These are phyloP conservation scores for Chenopodium album DNA, from an alignment of 148 eudicot genomes.

Conservation along the genomic window DNA sequence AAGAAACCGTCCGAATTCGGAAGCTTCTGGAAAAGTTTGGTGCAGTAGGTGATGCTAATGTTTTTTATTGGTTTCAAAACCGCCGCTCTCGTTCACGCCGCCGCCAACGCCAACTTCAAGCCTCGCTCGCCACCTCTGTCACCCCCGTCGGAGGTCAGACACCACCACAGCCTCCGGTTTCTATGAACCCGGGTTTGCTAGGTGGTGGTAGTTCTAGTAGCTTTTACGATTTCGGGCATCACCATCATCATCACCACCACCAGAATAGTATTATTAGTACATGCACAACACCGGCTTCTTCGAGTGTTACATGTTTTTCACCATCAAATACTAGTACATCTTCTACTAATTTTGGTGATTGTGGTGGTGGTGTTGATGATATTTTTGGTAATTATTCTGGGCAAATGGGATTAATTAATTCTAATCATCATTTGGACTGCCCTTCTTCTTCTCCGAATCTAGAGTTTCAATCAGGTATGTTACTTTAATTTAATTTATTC, in stretches of 20 bases:
- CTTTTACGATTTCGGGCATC: slow-evolving; percentile 17
- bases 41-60: slow-evolving; percentile 85
- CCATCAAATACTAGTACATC: not conserved
- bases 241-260: not conserved
- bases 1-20: slow-evolving; percentile 76
- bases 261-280: slow-evolving; percentile 6
- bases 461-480: slow-evolving; percentile 29
- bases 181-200: not conserved
- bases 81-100: slow-evolving; percentile 81
- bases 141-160: not conserved
- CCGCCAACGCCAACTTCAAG: slow-evolving; percentile 74
- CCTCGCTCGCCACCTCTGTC: slow-evolving; percentile 24
- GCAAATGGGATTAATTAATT: slow-evolving; percentile 17
- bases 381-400: slow-evolving; percentile 15
- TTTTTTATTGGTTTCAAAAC: slow-evolving; percentile 96
- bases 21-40: slow-evolving; percentile 75
- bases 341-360: slow-evolving; percentile 4
- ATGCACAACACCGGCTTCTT: not conserved
- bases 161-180: slow-evolving; percentile 19
- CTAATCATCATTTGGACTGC: slow-evolving; percentile 13
- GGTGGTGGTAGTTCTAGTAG: slow-evolving; percentile 1
- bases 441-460: slow-evolving; percentile 19
- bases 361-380: slow-evolving; percentile 27
- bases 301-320: not conserved
- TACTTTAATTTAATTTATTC: not conserved